Conservation (phyloP, 495 filamentous ascomycete species). For the Apiosordaria backusii region DNA sequence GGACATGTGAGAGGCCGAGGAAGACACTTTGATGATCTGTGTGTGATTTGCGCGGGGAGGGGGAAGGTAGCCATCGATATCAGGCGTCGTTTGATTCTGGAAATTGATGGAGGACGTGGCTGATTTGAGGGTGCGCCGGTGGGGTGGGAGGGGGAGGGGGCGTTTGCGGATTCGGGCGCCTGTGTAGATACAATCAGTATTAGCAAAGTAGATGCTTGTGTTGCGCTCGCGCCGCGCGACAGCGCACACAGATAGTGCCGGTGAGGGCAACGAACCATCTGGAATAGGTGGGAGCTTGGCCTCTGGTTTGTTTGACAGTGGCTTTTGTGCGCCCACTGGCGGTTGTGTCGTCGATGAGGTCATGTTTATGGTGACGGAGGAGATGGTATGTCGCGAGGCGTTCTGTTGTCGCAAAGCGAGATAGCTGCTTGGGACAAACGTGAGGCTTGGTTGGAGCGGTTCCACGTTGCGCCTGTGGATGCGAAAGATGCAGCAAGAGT, state of each 20-base stretch:
- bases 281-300: constrained; percentile 47
- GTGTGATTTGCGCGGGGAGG: constrained; percentile 52
- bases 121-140: constrained; percentile 7
- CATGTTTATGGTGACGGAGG: neutral
- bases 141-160: constrained; percentile 21
- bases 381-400: no score
- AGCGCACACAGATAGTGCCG: no score
- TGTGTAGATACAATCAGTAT: constrained; percentile 1
- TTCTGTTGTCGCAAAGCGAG: no score
- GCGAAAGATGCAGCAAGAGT: neutral
- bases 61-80: constrained; percentile 62
- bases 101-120: neutral
- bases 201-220: no score
- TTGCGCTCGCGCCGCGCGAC: no score
- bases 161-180: constrained; percentile 31
- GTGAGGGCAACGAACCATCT: constrained; percentile 34
- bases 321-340: neutral
- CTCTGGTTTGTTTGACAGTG: constrained; percentile 27
- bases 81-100: constrained; percentile 55
- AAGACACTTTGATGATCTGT: constrained; percentile 69
- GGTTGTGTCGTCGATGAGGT: neutral
- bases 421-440: neutral
- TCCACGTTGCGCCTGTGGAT: neutral
- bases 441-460: no score
- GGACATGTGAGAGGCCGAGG: constrained; percentile 73